Evolutionary conservation across 306 rosid genomes (phyloP).

Genomic region (Pueraria montana): DNA sequence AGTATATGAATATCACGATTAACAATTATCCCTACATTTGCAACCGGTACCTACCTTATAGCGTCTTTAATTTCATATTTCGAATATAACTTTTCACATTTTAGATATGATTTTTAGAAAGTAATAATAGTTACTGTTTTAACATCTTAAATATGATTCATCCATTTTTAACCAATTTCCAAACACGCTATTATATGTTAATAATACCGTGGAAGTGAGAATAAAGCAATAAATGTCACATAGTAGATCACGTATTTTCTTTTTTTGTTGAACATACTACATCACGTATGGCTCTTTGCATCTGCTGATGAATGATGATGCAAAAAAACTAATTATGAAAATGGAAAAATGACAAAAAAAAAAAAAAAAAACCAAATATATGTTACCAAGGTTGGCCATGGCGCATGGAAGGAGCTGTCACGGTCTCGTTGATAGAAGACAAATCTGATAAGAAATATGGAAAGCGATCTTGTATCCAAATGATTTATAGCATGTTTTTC

Average conservation of each 20-base stretch:
- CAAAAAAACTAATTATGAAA: background rate
- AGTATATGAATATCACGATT: no score
- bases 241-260: background rate
- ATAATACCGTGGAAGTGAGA: background rate
- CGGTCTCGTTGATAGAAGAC: background rate
- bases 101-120: no score
- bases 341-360: background rate
- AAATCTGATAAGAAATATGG: background rate
- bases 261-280: background rate
- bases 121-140: no score
- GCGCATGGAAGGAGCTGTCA: conserved; percentile 13
- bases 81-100: no score
- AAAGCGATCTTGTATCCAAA: background rate
- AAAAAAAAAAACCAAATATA: background rate
- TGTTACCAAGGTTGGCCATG: background rate
- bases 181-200: background rate
- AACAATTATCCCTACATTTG: no score
- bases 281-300: background rate
- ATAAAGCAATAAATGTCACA: background rate
- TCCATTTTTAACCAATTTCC: background rate
- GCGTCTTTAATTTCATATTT: no score
- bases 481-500: background rate
- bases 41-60: no score
- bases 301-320: background rate
- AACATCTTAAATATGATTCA: no score